A percentile compares a stretch with the other conserved stretches of the same genome.
These are phyloP conservation scores for Aristolochia californica DNA, from an alignment of 164 flowering plant genomes.

Conservation along the genomic window DNA sequence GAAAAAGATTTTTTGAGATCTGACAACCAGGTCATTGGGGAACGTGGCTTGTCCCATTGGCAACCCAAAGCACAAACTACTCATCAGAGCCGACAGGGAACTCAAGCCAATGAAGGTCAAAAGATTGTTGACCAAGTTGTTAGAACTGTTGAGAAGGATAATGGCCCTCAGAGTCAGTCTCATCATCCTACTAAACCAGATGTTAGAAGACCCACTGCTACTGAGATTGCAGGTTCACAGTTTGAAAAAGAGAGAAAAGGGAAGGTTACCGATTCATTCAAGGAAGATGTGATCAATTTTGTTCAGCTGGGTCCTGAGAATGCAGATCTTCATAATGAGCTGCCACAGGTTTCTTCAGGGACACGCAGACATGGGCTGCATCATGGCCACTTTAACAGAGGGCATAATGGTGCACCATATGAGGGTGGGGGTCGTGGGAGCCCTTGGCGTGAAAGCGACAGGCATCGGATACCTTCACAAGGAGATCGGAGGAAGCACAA, in stretches of 20 bases:
- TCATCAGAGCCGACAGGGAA: conserved; percentile 29
- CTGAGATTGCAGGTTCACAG: conserved; percentile 14
- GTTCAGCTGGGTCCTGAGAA: conserved; percentile 22
- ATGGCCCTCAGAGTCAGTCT: conserved; percentile 7
- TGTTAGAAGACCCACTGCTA: conserved; percentile 15
- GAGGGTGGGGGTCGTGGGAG: conserved; percentile 45
- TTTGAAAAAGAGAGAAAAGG: conserved; percentile 31
- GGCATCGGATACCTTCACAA: conserved; percentile 30
- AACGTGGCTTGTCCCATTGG: conserved; percentile 55
- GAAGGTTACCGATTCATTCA: conserved; percentile 19
- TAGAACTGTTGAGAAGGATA: conserved; percentile 24
- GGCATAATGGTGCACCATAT: conserved; percentile 29
- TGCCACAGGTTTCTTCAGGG: conserved; percentile 28
- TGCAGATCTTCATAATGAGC: conserved; percentile 24
- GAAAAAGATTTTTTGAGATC: conserved; percentile 17
- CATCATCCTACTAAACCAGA: conserved; percentile 8
- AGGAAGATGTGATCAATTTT: conserved; percentile 13
- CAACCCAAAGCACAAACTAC: conserved; percentile 57
- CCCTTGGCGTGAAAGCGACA: conserved; percentile 32
- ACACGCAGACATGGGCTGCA: conserved; percentile 42
- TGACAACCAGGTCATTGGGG: conserved; percentile 33
- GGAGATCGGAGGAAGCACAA: conserved; percentile 42
- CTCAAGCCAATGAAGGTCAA: conserved; percentile 23
- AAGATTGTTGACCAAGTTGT: conserved; percentile 17
- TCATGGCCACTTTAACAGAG: conserved; percentile 31